phyloP scores from a whole-genome alignment of 1,284 basidiomycete species.

The Athelia sp. region DNA sequence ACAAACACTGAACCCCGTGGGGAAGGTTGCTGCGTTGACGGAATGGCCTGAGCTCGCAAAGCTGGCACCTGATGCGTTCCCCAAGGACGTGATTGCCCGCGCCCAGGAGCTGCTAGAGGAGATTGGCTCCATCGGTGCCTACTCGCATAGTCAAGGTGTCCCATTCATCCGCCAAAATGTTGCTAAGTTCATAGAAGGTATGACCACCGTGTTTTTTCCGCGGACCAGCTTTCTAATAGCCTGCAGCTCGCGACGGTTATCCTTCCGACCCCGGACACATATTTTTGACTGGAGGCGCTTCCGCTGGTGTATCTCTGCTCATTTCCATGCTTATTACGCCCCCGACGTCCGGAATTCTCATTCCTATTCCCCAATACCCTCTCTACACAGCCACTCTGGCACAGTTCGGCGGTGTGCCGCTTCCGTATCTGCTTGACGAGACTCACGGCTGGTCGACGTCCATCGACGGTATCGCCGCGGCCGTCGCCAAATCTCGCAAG shows the following conservation, averaged over 20 bases:
- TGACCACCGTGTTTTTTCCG: conserved; percentile 16
- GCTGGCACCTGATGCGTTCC: conserved; percentile 77
- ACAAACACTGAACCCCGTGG: not conserved
- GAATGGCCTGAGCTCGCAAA: conserved; percentile 89
- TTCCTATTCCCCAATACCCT: conserved; percentile 98
- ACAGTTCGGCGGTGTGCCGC: conserved; percentile 73
- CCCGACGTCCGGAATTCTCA: conserved; percentile 74
- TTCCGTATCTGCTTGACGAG: conserved; percentile 91
- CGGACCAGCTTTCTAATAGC: not conserved
- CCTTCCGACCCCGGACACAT: conserved; percentile 83
- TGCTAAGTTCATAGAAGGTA: conserved; percentile 85
- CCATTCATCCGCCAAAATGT: conserved; percentile 86
- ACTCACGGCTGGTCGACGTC: conserved; percentile 83
- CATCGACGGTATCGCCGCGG: conserved; percentile 60
- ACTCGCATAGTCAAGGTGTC: conserved; percentile 94
- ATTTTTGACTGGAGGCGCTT: conserved; percentile 93
- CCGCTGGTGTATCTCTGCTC: conserved; percentile 85
- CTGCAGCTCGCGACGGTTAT: conserved; percentile 81
- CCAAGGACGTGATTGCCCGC: conserved; percentile 80
- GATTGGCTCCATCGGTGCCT: conserved; percentile 93
- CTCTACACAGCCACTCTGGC: conserved; percentile 95
- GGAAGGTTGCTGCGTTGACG: conserved; percentile 81
- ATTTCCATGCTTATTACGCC: conserved; percentile 77
- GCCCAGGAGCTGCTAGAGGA: conserved; percentile 79
- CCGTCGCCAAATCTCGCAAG: conserved; percentile 63